A percentile compares a stretch with the other conserved stretches of the same genome.
Conservation (phyloP, 2,329 filamentous ascomycete genomes). For the Rasamsonia emersonii region DNA sequence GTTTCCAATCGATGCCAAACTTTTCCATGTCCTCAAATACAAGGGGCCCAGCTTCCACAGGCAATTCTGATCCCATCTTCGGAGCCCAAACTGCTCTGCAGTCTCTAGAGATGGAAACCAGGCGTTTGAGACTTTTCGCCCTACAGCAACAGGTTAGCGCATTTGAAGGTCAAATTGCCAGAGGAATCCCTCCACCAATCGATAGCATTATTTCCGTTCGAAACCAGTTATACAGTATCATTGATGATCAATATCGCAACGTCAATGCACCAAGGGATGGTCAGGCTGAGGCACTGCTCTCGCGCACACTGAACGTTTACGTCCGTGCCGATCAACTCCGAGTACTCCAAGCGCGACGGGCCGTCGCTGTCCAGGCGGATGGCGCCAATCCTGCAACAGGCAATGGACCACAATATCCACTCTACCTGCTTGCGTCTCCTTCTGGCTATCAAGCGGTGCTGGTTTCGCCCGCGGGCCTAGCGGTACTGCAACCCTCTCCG, state of each 20-base stretch:
- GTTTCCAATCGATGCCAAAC: too few relatives aligned
- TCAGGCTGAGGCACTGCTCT: conserved; percentile 19
- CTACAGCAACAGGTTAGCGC: conserved; percentile 16
- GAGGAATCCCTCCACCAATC: conserved; percentile 19
- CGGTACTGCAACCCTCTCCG: conserved; percentile 9
- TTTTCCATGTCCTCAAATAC: too few relatives aligned
- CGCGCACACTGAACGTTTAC: conserved; percentile 21
- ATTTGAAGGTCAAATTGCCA: conserved; percentile 21
- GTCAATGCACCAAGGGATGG: conserved; percentile 16
- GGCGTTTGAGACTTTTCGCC: conserved; percentile 11
- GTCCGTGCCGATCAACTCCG: conserved; percentile 24
- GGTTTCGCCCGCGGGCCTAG: conserved; percentile 29
- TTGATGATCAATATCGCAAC: conserved; percentile 23
- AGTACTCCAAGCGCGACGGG: conserved; percentile 11
- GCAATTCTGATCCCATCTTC: too few relatives aligned
- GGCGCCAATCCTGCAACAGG: conserved; percentile 3
- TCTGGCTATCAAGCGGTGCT: conserved; percentile 38
- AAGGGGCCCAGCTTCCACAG: too few relatives aligned
- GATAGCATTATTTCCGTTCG: conserved; percentile 22
- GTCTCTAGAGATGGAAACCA: conserved; percentile 4
- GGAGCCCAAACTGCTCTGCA: too few relatives aligned
- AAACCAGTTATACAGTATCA: conserved; percentile 21
- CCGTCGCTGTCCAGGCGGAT: conserved; percentile 7
- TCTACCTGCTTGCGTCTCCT: conserved; percentile 39
- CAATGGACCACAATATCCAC: conserved; percentile 11